A percentile compares a stretch with the other conserved stretches of the same genome.
Conservation (phyloP, 495 filamentous ascomycete genomes). For the Usnea hakonensis region DNA sequence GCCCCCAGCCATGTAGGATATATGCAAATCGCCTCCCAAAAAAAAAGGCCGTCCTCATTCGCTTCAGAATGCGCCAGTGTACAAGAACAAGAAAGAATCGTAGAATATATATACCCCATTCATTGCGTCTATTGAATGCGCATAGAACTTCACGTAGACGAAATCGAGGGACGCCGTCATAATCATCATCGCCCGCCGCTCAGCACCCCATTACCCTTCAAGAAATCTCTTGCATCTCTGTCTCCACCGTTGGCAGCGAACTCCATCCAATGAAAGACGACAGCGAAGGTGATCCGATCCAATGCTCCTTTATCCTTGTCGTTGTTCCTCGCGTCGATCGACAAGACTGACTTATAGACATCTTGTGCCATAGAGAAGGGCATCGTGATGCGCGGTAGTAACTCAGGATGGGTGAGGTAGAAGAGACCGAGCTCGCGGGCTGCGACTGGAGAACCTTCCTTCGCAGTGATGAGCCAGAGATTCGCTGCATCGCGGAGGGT, state of each 20-base stretch:
- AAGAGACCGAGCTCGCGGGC: constrained; percentile 91
- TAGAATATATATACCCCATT: neutral
- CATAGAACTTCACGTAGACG: neutral
- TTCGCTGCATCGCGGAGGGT: constrained; percentile 76
- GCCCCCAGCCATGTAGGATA: neutral
- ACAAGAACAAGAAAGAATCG: neutral
- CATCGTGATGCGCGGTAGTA: constrained; percentile 74
- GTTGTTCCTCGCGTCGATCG: constrained; percentile 41
- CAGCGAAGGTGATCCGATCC: constrained; percentile 88
- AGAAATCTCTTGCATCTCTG: constrained; percentile 63
- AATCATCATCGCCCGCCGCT: constrained; percentile 8
- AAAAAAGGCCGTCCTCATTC: neutral
- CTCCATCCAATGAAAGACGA: constrained; percentile 99
- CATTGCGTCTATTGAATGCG: neutral
- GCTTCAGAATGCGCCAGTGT: neutral
- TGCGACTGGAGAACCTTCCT: constrained; percentile 87
- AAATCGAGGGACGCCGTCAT: neutral
- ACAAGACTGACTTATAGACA: constrained; percentile 72
- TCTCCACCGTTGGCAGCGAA: constrained; percentile 80
- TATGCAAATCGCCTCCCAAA: neutral
- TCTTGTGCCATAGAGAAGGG: constrained; percentile 80
- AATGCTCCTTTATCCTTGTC: constrained; percentile 47
- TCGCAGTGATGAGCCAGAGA: constrained; percentile 92
- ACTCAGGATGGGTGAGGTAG: constrained; percentile 86
- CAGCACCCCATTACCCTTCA: constrained; percentile 22